Conservation (phyloP, 75 land plant genomes). For the Isoetes taiwanensis region DNA sequence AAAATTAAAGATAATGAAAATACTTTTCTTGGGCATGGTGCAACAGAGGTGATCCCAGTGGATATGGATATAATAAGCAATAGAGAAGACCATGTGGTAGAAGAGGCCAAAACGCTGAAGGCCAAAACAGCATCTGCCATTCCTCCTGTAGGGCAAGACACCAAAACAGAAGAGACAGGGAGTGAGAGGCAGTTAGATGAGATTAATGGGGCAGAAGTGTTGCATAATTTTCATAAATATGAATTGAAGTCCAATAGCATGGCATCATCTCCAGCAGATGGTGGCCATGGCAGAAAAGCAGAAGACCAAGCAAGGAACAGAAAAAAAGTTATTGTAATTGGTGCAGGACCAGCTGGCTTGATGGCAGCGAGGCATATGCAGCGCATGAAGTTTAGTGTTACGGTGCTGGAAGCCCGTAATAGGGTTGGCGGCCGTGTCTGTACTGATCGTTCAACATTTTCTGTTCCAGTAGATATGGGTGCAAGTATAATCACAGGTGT, state of each 20-base stretch:
- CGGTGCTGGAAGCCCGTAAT: slow-evolving; percentile 72
- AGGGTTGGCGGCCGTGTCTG: slow-evolving; percentile 90
- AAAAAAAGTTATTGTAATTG: slow-evolving; percentile 58
- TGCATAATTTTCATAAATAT: slow-evolving; percentile 21
- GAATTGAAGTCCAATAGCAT: slow-evolving; percentile 11
- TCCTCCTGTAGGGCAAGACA: too few species aligned
- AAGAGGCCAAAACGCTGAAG: too few species aligned
- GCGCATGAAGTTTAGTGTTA: slow-evolving; percentile 59
- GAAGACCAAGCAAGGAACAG: neutral
- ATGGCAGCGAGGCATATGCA: slow-evolving; percentile 86
- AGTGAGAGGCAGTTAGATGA: neutral
- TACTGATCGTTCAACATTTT: slow-evolving; percentile 69
- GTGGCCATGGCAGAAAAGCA: slow-evolving; percentile 10
- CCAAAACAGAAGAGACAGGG: too few species aligned
- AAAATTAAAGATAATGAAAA: too few species aligned
- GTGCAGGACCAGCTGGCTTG: slow-evolving; percentile 95
- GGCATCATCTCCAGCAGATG: neutral
- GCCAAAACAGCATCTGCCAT: too few species aligned
- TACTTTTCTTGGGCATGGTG: too few species aligned
- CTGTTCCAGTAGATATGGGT: slow-evolving; percentile 96
- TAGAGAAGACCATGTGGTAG: too few species aligned
- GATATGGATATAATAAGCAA: too few species aligned
- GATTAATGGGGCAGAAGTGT: slow-evolving; percentile 20
- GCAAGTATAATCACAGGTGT: slow-evolving; percentile 98
- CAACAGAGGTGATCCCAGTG: too few species aligned